Evolutionary conservation across 2,329 filamentous ascomycete species (phyloP).

Genomic region (Ilyonectria sp.): DNA sequence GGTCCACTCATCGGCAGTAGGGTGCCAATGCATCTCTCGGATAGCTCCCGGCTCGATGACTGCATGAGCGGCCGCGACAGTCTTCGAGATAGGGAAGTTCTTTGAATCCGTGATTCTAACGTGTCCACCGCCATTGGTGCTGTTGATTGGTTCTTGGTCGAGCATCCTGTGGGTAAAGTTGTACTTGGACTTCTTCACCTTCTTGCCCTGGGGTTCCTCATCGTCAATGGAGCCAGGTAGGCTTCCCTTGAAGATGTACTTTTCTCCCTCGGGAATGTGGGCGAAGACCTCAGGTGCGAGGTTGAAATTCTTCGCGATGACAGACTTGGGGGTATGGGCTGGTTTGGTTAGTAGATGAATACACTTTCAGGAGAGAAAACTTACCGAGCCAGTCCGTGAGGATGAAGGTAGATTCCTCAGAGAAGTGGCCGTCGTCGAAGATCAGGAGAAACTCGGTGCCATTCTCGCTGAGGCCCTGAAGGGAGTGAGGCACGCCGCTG

Average conservation of each 20-base stretch:
- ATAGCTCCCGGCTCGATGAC: constrained; percentile 80
- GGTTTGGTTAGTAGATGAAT: constrained; percentile 28
- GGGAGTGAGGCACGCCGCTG: constrained; percentile 81
- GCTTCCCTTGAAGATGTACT: constrained; percentile 84
- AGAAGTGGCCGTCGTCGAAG: constrained; percentile 66
- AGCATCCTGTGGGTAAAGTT: constrained; percentile 82
- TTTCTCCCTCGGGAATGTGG: constrained; percentile 75
- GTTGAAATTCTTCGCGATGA: constrained; percentile 83
- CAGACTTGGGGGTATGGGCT: constrained; percentile 80
- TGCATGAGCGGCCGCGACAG: constrained; percentile 80
- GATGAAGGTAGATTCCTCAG: constrained; percentile 78
- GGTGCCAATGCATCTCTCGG: constrained; percentile 89
- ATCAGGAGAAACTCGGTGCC: constrained; percentile 67
- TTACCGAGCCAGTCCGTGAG: constrained; percentile 80
- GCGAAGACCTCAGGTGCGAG: constrained; percentile 79
- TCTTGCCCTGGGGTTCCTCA: constrained; percentile 73
- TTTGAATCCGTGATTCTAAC: constrained; percentile 83
- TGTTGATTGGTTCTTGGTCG: constrained; percentile 76
- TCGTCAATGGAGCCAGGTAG: constrained; percentile 75
- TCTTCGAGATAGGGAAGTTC: constrained; percentile 82
- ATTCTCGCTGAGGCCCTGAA: constrained; percentile 79
- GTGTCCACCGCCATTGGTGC: constrained; percentile 71
- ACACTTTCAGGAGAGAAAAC: constrained; percentile 34
- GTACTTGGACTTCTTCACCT: constrained; percentile 76
- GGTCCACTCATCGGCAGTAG: constrained; percentile 84